These are phyloP conservation scores for Camptophora hylomeconis DNA, from an alignment of 2,329 filamentous ascomycete genomes.

Conservation along the genomic window DNA sequence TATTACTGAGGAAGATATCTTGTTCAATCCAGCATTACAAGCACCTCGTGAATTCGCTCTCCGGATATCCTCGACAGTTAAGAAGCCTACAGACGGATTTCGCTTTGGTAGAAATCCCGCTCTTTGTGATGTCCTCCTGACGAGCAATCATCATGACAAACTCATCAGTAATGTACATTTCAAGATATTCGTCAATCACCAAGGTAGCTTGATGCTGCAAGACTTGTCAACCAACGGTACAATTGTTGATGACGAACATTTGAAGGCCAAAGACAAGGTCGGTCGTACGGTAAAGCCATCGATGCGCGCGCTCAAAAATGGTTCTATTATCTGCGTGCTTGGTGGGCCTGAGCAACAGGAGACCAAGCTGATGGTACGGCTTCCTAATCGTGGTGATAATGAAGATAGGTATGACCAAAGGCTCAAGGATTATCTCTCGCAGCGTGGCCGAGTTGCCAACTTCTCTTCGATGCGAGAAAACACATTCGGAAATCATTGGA, in stretches of 20 bases:
- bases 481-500: conserved; percentile 59
- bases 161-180: conserved; percentile 93
- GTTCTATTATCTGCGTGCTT: conserved; percentile 59
- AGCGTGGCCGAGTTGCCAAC: conserved; percentile 16
- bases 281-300: conserved; percentile 18
- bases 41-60: conserved; percentile 55
- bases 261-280: conserved; percentile 32
- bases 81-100: conserved; percentile 60
- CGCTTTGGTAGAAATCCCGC: conserved; percentile 66
- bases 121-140: conserved; percentile 60
- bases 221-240: conserved; percentile 96
- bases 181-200: conserved; percentile 78
- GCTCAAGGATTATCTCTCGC: conserved; percentile 52
- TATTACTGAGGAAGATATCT: conserved; percentile 28
- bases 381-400: conserved; percentile 63
- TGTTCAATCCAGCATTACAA: conserved; percentile 19
- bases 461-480: conserved; percentile 21
- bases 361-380: conserved; percentile 71
- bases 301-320: conserved; percentile 55
- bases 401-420: conserved; percentile 56
- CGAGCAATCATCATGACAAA: conserved; percentile 54
- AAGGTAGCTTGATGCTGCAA: conserved; percentile 79
- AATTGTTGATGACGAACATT: conserved; percentile 59
- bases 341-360: conserved; percentile 40
- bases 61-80: conserved; percentile 60